Evolutionary conservation across 306 rosid species (phyloP), one percentile per base, ranked within the genome.

Genomic region (Vigna hirtella): DNA sequence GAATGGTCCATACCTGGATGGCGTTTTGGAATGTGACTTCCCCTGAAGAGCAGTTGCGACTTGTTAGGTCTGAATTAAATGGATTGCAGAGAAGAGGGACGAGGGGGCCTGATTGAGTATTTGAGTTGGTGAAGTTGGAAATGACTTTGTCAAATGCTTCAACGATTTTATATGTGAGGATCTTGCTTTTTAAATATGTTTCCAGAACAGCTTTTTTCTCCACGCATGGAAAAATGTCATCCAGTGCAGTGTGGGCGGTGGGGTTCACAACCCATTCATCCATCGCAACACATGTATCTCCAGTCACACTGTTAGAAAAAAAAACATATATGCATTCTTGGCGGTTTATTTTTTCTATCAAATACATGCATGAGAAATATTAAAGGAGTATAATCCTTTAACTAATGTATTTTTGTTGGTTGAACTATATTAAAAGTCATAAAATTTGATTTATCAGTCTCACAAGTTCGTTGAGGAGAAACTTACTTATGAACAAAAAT

Each of bases 251-350:
- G 24, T 87, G 86, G n/a, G 84, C 85, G 0, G 86, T 87, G 2
- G 97, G 98, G 48, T 89, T 84, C 74, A 70, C 73, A 47, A 87
- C 88, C 98, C 98, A 95, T 9, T 95, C 97, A 32, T 92, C 88
- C 97, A 92, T 91, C 4, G 96, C 88, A 55, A 92, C 91, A 79
- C 97, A 92, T 10, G 97, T 63, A 84, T 95, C 97, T 14, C 79
- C 97, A 70, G 83, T 82, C 80, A 59, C 91, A 82, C 98, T 94
- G 32, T 71, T 43, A 5, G 7, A 57, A 20, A 56, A 9, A 56
- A 18, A 3, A 53, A 20, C 10, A 18, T 45, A 36, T 6, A 36
- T 36, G 42, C 42, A 36, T 6, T 9, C 47, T 20, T 20, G 22
- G 22, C 22, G 22, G 22, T 20, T 20, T 20, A 1, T 20, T 20